Evolutionary conservation across 2,329 filamentous ascomycete species (phyloP).

Genomic region (Diaporthe sp.): DNA sequence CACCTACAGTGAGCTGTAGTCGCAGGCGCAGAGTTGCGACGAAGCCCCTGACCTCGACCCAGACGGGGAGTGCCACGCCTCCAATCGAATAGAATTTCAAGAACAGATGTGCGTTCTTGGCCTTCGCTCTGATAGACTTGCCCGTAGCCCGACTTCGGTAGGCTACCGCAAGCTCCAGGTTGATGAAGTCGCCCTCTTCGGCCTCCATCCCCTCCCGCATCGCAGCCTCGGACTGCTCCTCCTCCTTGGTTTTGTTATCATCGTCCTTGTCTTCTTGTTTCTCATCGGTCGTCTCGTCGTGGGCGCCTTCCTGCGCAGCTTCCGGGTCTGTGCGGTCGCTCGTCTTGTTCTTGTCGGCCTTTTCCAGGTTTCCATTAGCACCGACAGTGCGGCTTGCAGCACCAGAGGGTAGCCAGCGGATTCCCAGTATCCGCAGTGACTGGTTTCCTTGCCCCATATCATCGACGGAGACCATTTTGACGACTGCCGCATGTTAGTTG

Average conservation of each 20-base stretch:
- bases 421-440: constrained; percentile 74
- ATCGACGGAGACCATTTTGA: constrained; percentile 81
- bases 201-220: constrained; percentile 74
- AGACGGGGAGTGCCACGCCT: constrained; percentile 68
- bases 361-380: constrained; percentile 66
- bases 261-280: constrained; percentile 43
- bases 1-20: constrained; percentile 68
- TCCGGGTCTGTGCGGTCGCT: constrained; percentile 59
- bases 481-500: constrained; percentile 46
- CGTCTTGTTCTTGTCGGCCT: constrained; percentile 48
- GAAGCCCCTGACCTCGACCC: constrained; percentile 79
- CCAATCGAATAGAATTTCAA: constrained; percentile 76
- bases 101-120: constrained; percentile 79
- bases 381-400: constrained; percentile 72
- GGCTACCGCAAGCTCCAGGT: constrained; percentile 79
- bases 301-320: constrained; percentile 42
- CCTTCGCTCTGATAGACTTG: constrained; percentile 69
- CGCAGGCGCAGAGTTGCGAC: constrained; percentile 77
- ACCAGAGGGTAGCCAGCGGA: constrained; percentile 78
- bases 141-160: constrained; percentile 73
- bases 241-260: constrained; percentile 46
- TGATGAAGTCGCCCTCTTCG: constrained; percentile 82
- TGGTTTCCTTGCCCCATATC: constrained; percentile 82
- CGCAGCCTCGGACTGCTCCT: constrained; percentile 50
- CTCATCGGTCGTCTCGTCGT: constrained; percentile 46